Conservation (phyloP, 2,329 filamentous ascomycete genomes). For the Talaromyces sp. region DNA sequence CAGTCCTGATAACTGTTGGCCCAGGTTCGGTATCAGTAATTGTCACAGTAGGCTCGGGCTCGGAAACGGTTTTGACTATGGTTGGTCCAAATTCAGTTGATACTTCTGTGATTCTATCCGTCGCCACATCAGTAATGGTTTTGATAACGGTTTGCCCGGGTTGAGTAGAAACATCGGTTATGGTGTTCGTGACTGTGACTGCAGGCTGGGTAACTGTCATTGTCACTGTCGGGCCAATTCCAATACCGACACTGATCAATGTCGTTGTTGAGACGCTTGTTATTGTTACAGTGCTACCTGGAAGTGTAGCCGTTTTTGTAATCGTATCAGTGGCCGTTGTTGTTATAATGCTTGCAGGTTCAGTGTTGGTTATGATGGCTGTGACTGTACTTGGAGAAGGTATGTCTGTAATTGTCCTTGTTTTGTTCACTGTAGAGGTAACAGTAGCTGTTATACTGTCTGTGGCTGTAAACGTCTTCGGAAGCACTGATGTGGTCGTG, state of each 20-base stretch:
- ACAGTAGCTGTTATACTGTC: not conserved
- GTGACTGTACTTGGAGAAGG: not conserved
- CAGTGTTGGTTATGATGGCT: not conserved
- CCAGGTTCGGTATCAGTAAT: not conserved
- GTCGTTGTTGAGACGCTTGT: not conserved
- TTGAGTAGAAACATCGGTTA: not conserved
- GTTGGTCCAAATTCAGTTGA: not conserved
- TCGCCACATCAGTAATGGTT: not conserved
- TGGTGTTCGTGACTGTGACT: not conserved
- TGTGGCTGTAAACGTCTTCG: not conserved
- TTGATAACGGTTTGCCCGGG: not conserved
- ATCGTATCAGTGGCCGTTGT: not conserved
- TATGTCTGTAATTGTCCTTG: not conserved
- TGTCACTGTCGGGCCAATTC: not conserved
- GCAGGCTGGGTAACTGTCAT: not conserved
- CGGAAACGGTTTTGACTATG: not conserved
- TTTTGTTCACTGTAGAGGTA: not conserved
- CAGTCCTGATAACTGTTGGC: not conserved
- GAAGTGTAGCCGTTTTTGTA: not conserved
- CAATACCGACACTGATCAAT: not conserved
- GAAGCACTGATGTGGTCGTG: not conserved
- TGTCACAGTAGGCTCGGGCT: not conserved
- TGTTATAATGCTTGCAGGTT: not conserved
- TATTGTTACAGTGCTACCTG: not conserved
- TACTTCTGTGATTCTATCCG: not conserved